These are phyloP conservation scores for Neurospora hispaniola DNA, from an alignment of 495 filamentous ascomycete genomes.

Conservation along the genomic window DNA sequence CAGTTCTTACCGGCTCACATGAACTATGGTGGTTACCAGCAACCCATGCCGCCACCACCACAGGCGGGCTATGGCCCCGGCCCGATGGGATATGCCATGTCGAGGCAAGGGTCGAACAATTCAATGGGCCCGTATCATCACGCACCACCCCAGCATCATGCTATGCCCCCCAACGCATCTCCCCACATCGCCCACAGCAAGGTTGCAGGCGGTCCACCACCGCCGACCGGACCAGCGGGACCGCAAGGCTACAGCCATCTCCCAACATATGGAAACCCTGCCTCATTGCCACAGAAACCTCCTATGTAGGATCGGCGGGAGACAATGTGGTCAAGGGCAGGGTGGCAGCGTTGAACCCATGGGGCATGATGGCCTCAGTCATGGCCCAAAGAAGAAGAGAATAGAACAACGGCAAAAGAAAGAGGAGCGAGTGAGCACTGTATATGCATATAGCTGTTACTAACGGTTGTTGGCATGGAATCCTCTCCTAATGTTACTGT, in stretches of 20 bases:
- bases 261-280: constrained; percentile 45
- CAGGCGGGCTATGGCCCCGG: constrained; percentile 19
- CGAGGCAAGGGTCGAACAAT: constrained; percentile 42
- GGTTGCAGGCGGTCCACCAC: constrained; percentile 18
- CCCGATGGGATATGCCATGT: constrained; percentile 35
- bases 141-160: constrained; percentile 5
- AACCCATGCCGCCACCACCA: constrained; percentile 28
- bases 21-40: constrained; percentile 31
- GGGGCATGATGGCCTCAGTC: background rate
- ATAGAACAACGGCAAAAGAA: background rate
- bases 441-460: background rate
- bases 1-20: constrained; percentile 35
- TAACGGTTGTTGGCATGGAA: background rate
- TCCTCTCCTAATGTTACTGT: background rate
- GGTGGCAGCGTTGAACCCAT: background rate
- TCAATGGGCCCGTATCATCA: constrained; percentile 38
- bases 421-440: background rate
- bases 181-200: constrained; percentile 31
- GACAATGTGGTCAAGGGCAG: background rate
- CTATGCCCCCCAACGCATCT: constrained; percentile 23
- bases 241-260: constrained; percentile 36
- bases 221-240: constrained; percentile 11
- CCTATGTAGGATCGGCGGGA: constrained; percentile 22
- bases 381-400: background rate
- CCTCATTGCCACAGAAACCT: constrained; percentile 46